Base-by-base conservation (phyloP, 306 rosid species). In the Alnus glutinosa region DNA sequence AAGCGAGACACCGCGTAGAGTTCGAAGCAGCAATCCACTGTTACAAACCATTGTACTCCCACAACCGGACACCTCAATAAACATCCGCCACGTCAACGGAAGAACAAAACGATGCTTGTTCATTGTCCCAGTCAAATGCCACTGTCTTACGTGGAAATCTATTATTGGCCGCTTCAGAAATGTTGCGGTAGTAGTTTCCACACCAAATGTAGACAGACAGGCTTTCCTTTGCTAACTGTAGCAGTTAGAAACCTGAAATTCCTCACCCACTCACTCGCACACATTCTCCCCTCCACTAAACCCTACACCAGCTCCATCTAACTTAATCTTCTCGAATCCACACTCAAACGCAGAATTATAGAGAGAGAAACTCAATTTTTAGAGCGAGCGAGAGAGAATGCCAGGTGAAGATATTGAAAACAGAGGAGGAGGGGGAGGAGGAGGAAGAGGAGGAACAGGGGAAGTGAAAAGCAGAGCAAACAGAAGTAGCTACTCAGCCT, bases 371-470 rank as follows among this genome's bases (percentile, higher is more conserved):
- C 57, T 79, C 70, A 74, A 61, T 78, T 85, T 55, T 11, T 57
- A 2, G 71, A 69, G 68, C 73, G 30, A 72, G 63, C 48, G 37
- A 70, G 30, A 62, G 12, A 85, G 12, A 32, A 92, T 91, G 97
- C 44, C 84, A 14, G 44, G 71, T 36, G 88, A 87, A 85, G 97
- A 87, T 89, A 85, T 86, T 16, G 98, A 94, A 74, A 76, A 85
- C 80, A 89, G 84, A 4, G 83, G 59, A 61, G 46, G 46, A 5
- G 58, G 71, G 30, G 67, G 74, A 68, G 76, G 55, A 23, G 28
- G 28, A 42, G n/a, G 32, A 42, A 32, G 23, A 14, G 70, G 50
- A 42, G 51, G 51, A 67, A 67, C 28, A 67, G 50, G 72, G 32
- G 50, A 4, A 62, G 73, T 23, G 67, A 89, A 91, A 80, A 76